phyloP scores from a whole-genome alignment of 306 rosid genomes.

The Crotalaria pallida region DNA sequence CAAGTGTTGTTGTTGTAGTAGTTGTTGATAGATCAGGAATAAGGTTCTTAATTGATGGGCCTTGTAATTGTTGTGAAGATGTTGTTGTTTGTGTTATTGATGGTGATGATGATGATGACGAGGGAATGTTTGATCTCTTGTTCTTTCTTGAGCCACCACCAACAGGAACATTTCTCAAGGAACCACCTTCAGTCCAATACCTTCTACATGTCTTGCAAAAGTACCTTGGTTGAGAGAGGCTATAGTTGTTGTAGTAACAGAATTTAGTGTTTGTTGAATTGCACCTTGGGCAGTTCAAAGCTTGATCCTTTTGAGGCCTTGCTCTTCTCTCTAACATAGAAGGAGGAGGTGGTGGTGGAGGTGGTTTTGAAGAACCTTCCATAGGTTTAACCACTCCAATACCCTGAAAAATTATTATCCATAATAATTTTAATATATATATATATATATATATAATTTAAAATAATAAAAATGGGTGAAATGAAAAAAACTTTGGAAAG shows the following conservation, averaged over 20 bases:
- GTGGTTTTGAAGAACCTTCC: conserved; percentile 62
- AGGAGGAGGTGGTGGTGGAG: conserved; percentile 33
- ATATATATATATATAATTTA: too few relatives aligned
- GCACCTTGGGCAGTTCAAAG: conserved; percentile 94
- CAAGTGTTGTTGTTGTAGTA: background rate
- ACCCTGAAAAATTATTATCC: conserved; percentile 23
- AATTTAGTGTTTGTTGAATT: conserved; percentile 92
- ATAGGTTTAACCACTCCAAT: conserved; percentile 46
- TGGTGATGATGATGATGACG: too few relatives aligned
- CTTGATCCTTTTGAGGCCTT: conserved; percentile 79
- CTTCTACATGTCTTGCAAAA: conserved; percentile 94
- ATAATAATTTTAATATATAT: too few relatives aligned
- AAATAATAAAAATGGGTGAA: background rate
- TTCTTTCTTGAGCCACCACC: conserved; percentile 98
- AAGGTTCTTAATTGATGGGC: conserved; percentile 40
- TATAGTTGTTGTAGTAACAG: conserved; percentile 93
- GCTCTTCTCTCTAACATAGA: conserved; percentile 56
- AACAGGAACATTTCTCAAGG: conserved; percentile 89
- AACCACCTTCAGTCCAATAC: conserved; percentile 99
- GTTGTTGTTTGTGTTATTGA: too few relatives aligned
- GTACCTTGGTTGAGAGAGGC: conserved; percentile 93
- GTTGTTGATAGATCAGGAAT: conserved; percentile 28
- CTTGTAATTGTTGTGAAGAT: conserved; percentile 5
- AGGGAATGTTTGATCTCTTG: conserved; percentile 53
- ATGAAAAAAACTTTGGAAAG: background rate